Evolutionary conservation across 1,139 yeast species (phyloP), one percentile per base, ranked within the genome.

Genomic region (Pichia norvegensis): DNA sequence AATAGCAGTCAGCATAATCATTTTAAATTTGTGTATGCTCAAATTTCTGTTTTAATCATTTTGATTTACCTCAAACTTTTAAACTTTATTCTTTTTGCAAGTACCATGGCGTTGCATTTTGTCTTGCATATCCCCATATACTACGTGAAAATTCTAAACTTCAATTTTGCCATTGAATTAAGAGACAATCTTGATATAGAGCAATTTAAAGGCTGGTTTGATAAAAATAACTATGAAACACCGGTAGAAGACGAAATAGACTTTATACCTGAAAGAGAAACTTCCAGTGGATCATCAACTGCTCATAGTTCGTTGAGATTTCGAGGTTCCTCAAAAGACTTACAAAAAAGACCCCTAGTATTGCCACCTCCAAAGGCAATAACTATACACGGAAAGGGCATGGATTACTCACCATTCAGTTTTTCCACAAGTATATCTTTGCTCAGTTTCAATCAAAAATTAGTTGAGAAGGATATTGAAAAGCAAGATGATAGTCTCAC

Each of bases 41-140:
- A 54, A 27, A 44, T 50, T 4, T 42, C 43, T 14, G 42, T 45
- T 16, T 40, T 58, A 7, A 44, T 52, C 19, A 36, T 41, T 5
- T 19, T 46, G 6, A 45, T 55, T 10, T 53, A 51, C 25, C 38
- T 56, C 23, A 57, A 55, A 29, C 42, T 52, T 44, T 29, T 52
- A 25, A 57, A 55, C 38, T 56, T 55, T 41, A 43, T 46, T 4
- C 33, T 43, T 16, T 43, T 46, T 36, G 38, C 27, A 3, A 14
- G 20, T 1, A 17, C 44, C 6, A 14, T 46, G 2, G 17, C 29
- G 16, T 33, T 40, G 17, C 48, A 46, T 11, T 46, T 46, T 17
- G 14, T 39, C 5, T 27, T 48, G 39, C 50, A 40, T 37, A 36
- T 46, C 14, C 52, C 49, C 10, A 29, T 39, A 4, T 44, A 43